A percentile compares a stretch with the other conserved stretches of the same genome.
These are phyloP conservation scores for Phanerodontia chrysosporium DNA, from an alignment of 768 basidiomycete genomes.

Conservation along the genomic window DNA sequence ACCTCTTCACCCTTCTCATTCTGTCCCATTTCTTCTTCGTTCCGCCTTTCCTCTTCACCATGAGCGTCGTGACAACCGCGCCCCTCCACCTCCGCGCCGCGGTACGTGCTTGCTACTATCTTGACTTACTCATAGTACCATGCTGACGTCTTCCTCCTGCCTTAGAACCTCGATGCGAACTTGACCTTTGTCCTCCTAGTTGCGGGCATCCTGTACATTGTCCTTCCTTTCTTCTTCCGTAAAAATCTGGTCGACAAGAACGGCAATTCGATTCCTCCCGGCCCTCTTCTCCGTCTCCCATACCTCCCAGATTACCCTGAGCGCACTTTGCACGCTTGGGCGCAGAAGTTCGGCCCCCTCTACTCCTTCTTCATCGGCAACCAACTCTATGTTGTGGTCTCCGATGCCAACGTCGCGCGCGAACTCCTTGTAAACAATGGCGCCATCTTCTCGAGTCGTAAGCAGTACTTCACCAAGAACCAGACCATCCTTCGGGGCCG, in stretches of 20 bases:
- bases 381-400: constrained; percentile 43
- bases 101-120: constrained; percentile 1
- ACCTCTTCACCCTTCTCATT: constrained; percentile 4
- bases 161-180: constrained; percentile 11
- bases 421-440: constrained; percentile 44
- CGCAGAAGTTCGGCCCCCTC: constrained; percentile 38
- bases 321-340: constrained; percentile 38
- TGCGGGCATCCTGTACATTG: constrained; percentile 4
- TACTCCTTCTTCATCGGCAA: constrained; percentile 45
- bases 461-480: constrained; percentile 41
- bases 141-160: not conserved
- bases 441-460: constrained; percentile 43
- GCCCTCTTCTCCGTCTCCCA: constrained; percentile 26
- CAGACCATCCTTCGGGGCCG: constrained; percentile 40
- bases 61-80: constrained; percentile 10
- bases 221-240: constrained; percentile 18
- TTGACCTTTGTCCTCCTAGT: constrained; percentile 6
- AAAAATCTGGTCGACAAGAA: constrained; percentile 18
- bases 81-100: constrained; percentile 8
- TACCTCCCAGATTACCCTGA: constrained; percentile 41
- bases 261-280: constrained; percentile 22
- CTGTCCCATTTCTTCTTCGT: constrained; percentile 1
- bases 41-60: constrained; percentile 4
- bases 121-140: not conserved
- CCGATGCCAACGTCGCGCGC: constrained; percentile 39